Evolutionary conservation across 2,329 filamentous ascomycete species (phyloP).

Genomic region (Lasiodiplodia theobromae): DNA sequence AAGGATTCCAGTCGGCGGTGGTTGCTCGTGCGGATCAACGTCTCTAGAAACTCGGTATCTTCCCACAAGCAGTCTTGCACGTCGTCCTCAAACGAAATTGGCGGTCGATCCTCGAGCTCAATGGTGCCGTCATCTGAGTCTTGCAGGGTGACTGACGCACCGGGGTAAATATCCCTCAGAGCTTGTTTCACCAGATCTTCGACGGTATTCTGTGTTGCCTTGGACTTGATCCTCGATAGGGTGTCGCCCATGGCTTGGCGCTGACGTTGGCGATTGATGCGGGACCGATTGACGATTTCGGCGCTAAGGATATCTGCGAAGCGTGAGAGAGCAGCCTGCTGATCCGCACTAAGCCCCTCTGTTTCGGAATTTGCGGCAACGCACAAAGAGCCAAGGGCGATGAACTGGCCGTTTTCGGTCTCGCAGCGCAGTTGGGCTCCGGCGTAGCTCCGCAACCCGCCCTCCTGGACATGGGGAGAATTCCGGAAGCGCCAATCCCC

Average conservation of each 20-base stretch:
- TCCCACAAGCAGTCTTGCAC: slow-evolving; percentile 55
- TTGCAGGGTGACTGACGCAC: slow-evolving; percentile 41
- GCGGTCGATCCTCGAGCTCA: slow-evolving; percentile 37
- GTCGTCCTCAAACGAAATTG: slow-evolving; percentile 40
- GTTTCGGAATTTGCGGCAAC: slow-evolving; percentile 49
- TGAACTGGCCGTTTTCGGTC: slow-evolving; percentile 49
- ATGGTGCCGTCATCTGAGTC: slow-evolving; percentile 36
- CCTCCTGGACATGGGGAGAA: slow-evolving; percentile 51
- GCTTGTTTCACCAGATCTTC: slow-evolving; percentile 40
- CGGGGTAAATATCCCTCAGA: slow-evolving; percentile 45
- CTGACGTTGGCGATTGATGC: slow-evolving; percentile 49
- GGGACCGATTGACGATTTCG: slow-evolving; percentile 51
- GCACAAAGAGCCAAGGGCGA: slow-evolving; percentile 54
- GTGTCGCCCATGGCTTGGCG: slow-evolving; percentile 50
- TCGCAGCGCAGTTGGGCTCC: slow-evolving; percentile 51
- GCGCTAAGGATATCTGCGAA: slow-evolving; percentile 50
- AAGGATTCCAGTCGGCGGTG: slow-evolving; percentile 39
- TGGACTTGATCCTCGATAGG: slow-evolving; percentile 31
- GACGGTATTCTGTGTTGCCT: slow-evolving; percentile 36
- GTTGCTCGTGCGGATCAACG: slow-evolving; percentile 48
- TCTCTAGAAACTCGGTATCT: slow-evolving; percentile 50
- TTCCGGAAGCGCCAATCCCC: slow-evolving; percentile 55
- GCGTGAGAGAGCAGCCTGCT: slow-evolving; percentile 46
- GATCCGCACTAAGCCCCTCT: slow-evolving; percentile 39
- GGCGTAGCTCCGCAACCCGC: slow-evolving; percentile 52